Base-by-base conservation (phyloP, 805 yeast genomes). In the Cyberlindnera euphorbiae region DNA sequence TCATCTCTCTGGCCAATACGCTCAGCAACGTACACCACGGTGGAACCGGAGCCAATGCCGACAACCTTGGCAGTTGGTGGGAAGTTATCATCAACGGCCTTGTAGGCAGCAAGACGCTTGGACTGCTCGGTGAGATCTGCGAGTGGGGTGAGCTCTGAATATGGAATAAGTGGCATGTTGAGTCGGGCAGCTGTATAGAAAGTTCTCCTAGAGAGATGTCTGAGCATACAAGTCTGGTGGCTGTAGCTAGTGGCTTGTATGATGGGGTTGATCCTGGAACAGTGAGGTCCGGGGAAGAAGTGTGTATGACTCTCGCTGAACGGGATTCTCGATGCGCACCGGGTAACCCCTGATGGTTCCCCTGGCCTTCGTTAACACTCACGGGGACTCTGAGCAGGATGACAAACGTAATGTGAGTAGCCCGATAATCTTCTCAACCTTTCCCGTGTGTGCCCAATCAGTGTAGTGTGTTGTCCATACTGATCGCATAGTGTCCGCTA, bases 1-100 rank as follows among this genome's bases (percentile, higher is more conserved):
- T 65, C 62, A 26, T 67, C 66, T 45, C 63, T 44, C 60, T 83
- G 88, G 8, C 95, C 95, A 38, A 93, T 73, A 53, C 97, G 72
- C 60, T 93, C 97, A 17, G 96, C 98, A 41, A 84, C 95, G 58
- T 86, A 93, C n/a, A 93, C 84, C 4, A 93, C 98, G 0, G 99
- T 93, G 16, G 95, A 82, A 2, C 99, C 99, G 17, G 96, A 86
- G 10, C 99, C 99, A 44, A 93, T 78, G 27, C 98, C 99, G 13
- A 93, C 73, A 12, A 86, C 82, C 50, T 72, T 77, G 46, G 88
- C 86, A 26, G 65, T 49, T 16, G 71, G 59, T 23, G 85, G 82
- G 56, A 85, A 71, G 54, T 88, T 81, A 37, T 85, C 89, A 59
- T 90, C 96, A 23, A 93, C 95, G 2, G 99, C 98, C 37, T 71